Conservation (phyloP, 2,329 filamentous ascomycete genomes). For the Hypoxylon sp. region DNA sequence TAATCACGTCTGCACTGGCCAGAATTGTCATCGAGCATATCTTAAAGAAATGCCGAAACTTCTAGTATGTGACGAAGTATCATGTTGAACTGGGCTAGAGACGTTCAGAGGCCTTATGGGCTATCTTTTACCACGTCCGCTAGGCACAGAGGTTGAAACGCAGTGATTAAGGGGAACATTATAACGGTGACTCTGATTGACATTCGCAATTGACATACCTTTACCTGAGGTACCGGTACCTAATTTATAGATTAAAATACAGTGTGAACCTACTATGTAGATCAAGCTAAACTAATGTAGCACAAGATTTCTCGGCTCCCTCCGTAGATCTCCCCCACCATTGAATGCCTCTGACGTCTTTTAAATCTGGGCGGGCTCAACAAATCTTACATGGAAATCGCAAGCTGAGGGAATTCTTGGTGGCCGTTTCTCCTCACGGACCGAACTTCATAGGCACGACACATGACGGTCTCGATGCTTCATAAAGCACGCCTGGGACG, state of each 20-base stretch:
- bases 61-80: neutral
- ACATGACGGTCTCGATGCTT: conserved; percentile 32
- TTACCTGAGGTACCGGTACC: neutral
- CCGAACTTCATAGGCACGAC: conserved; percentile 9
- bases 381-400: conserved; percentile 32
- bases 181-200: too few species aligned
- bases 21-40: neutral
- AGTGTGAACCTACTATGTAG: conserved; percentile 28
- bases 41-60: neutral
- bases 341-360: conserved; percentile 36
- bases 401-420: neutral
- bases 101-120: neutral
- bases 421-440: conserved; percentile 3
- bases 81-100: neutral
- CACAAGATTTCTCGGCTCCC: conserved; percentile 16
- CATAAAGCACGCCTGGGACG: conserved; percentile 30
- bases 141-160: neutral
- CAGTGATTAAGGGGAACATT: neutral
- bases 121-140: neutral
- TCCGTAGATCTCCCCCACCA: conserved; percentile 41
- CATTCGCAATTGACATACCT: neutral
- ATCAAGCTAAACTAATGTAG: conserved; percentile 20
- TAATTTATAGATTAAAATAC: conserved; percentile 11
- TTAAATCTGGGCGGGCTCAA: conserved; percentile 34
- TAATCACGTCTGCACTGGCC: neutral